A percentile compares a stretch with the other conserved stretches of the same genome.
Evolutionary conservation across 208 protist species (phyloP).

Genomic region (Entamoeba histolytica): DNA sequence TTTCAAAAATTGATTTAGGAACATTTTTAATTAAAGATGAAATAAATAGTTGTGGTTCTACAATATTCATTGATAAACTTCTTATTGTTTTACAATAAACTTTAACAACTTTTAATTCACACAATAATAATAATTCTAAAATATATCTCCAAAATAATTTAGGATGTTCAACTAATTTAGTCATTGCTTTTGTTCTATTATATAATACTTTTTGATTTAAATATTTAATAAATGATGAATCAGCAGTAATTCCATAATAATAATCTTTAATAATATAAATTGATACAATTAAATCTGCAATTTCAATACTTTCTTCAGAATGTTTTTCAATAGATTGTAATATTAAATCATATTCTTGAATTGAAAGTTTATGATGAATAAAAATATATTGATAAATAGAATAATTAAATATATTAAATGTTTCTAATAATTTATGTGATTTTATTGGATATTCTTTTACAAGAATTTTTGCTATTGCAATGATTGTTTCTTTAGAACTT

Average conservation of each 20-base stretch:
- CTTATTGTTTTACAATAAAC: neutral
- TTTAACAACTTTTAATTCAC: neutral
- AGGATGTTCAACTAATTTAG: neutral
- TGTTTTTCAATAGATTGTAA: neutral
- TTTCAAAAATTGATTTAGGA: neutral
- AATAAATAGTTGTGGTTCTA: neutral
- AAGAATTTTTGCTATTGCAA: neutral
- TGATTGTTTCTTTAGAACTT: neutral
- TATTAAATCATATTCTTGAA: neutral
- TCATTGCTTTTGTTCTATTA: neutral
- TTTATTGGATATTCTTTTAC: neutral
- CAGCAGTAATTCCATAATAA: neutral
- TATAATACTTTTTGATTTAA: neutral
- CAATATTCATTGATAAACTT: neutral
- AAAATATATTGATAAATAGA: neutral
- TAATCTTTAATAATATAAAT: neutral
- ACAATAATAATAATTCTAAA: neutral
- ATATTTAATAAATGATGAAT: neutral
- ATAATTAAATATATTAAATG: neutral
- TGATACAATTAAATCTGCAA: neutral
- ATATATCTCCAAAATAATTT: neutral
- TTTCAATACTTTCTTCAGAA: neutral
- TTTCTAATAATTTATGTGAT: neutral
- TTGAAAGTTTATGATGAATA: neutral
- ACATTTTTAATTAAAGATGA: neutral